These are phyloP conservation scores for Ceratocystis cubensis DNA, from an alignment of 2,329 filamentous ascomycete genomes.

Conservation along the genomic window DNA sequence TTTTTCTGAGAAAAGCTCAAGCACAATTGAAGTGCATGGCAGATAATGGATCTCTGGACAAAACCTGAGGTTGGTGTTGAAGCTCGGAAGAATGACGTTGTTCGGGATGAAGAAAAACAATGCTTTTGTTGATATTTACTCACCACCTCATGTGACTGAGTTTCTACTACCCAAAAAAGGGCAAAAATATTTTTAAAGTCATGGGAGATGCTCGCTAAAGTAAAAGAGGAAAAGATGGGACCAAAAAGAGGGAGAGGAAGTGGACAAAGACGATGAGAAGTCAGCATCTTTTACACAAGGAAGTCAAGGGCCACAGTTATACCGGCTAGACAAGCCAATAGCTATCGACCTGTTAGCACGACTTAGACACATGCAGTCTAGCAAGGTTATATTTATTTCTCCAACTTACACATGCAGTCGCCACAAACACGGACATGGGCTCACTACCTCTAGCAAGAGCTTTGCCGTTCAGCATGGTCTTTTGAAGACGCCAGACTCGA, in stretches of 20 bases:
- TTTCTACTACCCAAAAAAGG: not conserved
- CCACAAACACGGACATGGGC: slow-evolving; percentile 11
- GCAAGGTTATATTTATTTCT: not conserved
- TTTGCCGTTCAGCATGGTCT: slow-evolving; percentile 26
- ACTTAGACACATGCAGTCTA: not conserved
- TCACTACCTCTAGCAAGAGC: slow-evolving; percentile 26
- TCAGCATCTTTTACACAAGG: not conserved
- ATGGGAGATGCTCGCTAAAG: not conserved
- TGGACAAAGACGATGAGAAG: not conserved
- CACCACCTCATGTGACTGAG: not conserved
- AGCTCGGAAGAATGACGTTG: not conserved
- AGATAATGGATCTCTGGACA: not conserved
- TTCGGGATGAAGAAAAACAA: not conserved
- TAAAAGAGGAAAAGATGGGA: not conserved
- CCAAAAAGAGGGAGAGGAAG: not conserved
- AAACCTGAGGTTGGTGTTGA: not conserved
- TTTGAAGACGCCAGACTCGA: slow-evolving; percentile 28
- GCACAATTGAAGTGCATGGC: not conserved
- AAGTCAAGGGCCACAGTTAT: slow-evolving; percentile 3
- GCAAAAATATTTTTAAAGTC: not conserved
- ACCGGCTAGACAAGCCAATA: not conserved
- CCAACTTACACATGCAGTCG: slow-evolving; percentile 8
- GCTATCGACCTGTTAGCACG: not conserved
- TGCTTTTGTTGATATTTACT: not conserved
- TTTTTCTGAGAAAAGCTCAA: not conserved